Evolutionary conservation across 176 grass and related monocot species (phyloP).

Genomic region (Hordeum vulgare): DNA sequence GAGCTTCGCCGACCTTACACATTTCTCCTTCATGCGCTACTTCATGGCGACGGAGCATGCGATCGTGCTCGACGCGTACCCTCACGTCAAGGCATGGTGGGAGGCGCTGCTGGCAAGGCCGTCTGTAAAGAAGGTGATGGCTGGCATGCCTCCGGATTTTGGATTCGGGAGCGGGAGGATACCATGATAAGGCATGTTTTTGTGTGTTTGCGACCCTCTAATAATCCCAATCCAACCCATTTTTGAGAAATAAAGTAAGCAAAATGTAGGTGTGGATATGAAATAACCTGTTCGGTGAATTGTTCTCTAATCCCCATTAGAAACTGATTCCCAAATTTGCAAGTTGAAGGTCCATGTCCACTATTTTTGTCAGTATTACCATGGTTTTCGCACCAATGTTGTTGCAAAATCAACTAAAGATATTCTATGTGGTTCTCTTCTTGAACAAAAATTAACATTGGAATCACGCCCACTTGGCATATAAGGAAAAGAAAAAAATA

Average conservation of each 20-base stretch:
- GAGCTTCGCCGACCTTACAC: background rate
- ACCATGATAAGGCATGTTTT: background rate
- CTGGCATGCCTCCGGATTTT: background rate
- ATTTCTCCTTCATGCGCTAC: background rate
- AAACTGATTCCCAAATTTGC: no score
- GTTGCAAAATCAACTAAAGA: no score
- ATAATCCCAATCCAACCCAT: background rate
- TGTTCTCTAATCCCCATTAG: no score
- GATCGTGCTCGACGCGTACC: background rate
- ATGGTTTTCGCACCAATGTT: no score
- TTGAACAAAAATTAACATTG: no score
- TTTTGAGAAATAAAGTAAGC: background rate
- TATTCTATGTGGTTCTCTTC: no score
- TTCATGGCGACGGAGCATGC: background rate
- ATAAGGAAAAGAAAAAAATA: no score
- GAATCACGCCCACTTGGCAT: no score
- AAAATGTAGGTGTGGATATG: background rate
- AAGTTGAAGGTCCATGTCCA: no score
- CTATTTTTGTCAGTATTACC: no score
- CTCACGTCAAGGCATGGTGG: background rate
- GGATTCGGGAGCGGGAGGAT: background rate
- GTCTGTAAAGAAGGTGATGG: background rate
- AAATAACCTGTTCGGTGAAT: no score
- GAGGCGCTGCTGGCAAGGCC: background rate
- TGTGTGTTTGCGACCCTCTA: background rate